Conservation (phyloP, 192 early-diverging fungal species). For the Haplosporangium gracile region DNA sequence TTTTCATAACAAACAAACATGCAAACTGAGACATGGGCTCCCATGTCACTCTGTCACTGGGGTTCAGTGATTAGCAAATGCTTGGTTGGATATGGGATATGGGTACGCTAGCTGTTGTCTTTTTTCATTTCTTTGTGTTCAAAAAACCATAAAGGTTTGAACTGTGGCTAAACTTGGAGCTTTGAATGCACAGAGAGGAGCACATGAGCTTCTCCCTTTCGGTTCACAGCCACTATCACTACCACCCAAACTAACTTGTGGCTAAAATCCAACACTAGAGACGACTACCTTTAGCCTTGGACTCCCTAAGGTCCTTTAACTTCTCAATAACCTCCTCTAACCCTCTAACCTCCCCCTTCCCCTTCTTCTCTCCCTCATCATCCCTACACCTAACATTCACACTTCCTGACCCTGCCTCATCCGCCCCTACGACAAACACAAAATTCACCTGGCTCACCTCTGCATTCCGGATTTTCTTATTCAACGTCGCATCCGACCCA, state of each 20-base stretch:
- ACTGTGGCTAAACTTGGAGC: no score
- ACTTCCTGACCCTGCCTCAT: conserved; percentile 77
- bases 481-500: conserved; percentile 84
- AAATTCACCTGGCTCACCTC: conserved; percentile 96
- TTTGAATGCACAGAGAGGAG: no score
- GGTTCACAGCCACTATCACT: neutral
- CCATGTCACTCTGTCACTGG: neutral
- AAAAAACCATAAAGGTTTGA: neutral
- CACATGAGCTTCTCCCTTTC: neutral
- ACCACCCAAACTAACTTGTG: neutral
- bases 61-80: conserved; percentile 1
- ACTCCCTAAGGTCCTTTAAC: conserved; percentile 56
- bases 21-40: conserved; percentile 2
- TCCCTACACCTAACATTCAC: conserved; percentile 94
- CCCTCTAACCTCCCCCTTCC: conserved; percentile 80
- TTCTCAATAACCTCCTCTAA: conserved; percentile 76
- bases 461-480: conserved; percentile 98
- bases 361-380: conserved; percentile 80
- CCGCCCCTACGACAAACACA: conserved; percentile 94
- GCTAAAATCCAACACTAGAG: neutral
- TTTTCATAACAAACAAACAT: neutral
- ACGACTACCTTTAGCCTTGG: conserved; percentile 26
- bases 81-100: no score
- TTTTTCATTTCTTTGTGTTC: neutral
- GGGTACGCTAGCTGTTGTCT: neutral